These are phyloP conservation scores for Aspergillus japonicus DNA, from an alignment of 2,329 filamentous ascomycete genomes.

Conservation along the genomic window DNA sequence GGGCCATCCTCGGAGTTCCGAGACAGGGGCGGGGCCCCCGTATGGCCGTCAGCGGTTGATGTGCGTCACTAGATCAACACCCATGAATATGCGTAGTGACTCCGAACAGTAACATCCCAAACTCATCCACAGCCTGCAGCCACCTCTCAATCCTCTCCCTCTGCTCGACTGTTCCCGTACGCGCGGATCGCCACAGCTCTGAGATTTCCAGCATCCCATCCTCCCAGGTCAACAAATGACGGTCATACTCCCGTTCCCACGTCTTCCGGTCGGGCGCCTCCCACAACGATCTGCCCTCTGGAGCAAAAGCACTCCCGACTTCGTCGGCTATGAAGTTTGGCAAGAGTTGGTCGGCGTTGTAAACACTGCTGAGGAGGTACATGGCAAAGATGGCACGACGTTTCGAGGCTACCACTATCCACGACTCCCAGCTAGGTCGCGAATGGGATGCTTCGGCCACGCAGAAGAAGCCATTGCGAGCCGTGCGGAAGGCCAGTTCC, in stretches of 20 bases:
- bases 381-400: constrained; percentile 53
- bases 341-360: constrained; percentile 45
- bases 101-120: constrained; percentile 54
- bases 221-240: constrained; percentile 44
- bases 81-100: constrained; percentile 31
- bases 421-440: constrained; percentile 53
- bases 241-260: constrained; percentile 50
- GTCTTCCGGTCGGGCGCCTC: constrained; percentile 31
- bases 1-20: neutral
- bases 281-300: constrained; percentile 48
- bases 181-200: constrained; percentile 52
- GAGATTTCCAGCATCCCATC: constrained; percentile 47
- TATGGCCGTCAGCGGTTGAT: neutral
- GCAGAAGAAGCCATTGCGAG: constrained; percentile 47
- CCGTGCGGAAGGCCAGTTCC: constrained; percentile 47
- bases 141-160: constrained; percentile 48
- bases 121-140: constrained; percentile 54
- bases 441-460: constrained; percentile 39
- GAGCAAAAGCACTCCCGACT: constrained; percentile 46
- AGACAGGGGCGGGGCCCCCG: neutral
- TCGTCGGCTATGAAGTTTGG: constrained; percentile 53
- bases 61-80: constrained; percentile 13
- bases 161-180: constrained; percentile 30
- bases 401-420: constrained; percentile 56
- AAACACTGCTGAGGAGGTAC: constrained; percentile 55